phyloP scores from a whole-genome alignment of 768 basidiomycete genomes.

The Sutorius australiensis region DNA sequence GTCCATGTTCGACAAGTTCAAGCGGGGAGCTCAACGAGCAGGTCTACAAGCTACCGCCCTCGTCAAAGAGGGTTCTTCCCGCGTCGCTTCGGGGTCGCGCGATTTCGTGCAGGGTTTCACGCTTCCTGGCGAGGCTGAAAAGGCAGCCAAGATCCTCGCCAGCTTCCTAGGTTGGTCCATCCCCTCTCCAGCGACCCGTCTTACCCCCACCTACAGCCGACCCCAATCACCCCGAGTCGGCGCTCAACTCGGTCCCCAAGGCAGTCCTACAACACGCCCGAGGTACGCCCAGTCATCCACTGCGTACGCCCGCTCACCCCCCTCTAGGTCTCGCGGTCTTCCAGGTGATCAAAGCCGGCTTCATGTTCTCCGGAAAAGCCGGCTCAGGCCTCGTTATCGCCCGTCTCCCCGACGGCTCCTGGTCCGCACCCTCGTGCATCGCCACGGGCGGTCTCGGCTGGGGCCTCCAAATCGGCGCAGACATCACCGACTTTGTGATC shows the following conservation, averaged over 20 bases:
- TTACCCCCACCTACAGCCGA: slow-evolving; percentile 52
- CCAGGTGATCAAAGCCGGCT: slow-evolving; percentile 90
- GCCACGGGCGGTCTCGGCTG: slow-evolving; percentile 93
- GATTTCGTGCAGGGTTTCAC: slow-evolving; percentile 83
- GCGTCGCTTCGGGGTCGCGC: slow-evolving; percentile 69
- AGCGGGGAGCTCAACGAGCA: slow-evolving; percentile 75
- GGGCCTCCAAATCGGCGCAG: slow-evolving; percentile 95
- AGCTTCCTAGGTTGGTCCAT: slow-evolving; percentile 75
- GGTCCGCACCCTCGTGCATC: slow-evolving; percentile 96
- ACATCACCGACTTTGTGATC: slow-evolving; percentile 93
- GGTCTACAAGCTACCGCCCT: slow-evolving; percentile 78
- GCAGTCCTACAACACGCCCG: slow-evolving; percentile 85
- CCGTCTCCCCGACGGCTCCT: slow-evolving; percentile 89
- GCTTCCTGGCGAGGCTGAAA: slow-evolving; percentile 89
- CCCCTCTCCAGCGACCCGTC: background rate
- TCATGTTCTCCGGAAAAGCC: slow-evolving; percentile 92
- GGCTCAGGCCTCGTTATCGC: slow-evolving; percentile 93
- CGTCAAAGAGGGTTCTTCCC: slow-evolving; percentile 59
- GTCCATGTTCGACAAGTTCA: slow-evolving; percentile 79
- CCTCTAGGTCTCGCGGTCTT: slow-evolving; percentile 84
- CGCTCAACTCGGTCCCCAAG: slow-evolving; percentile 92
- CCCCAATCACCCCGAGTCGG: slow-evolving; percentile 82
- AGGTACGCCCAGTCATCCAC: slow-evolving; percentile 48
- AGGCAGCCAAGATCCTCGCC: slow-evolving; percentile 87
- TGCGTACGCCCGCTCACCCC: background rate